These are phyloP conservation scores for Gnomoniopsis smithogilvyi DNA, from an alignment of 2,329 filamentous ascomycete genomes.

Conservation along the genomic window DNA sequence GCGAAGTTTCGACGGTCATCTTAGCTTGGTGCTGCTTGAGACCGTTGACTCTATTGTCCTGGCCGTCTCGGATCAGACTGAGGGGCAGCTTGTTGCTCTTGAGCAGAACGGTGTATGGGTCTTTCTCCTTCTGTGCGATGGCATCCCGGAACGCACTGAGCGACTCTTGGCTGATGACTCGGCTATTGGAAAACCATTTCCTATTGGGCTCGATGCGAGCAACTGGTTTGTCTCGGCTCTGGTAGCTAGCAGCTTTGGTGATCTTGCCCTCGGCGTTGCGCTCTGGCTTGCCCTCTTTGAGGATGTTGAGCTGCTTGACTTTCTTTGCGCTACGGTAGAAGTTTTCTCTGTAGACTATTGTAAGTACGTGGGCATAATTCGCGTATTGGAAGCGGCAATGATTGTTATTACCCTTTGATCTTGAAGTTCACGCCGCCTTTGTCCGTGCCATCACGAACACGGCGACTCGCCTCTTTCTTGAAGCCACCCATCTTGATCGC, in stretches of 20 bases:
- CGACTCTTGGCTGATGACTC: conserved; percentile 78
- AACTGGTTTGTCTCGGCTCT: conserved; percentile 26
- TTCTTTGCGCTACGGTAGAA: conserved; percentile 67
- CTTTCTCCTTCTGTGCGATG: conserved; percentile 83
- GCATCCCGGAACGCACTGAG: conserved; percentile 84
- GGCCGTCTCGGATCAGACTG: conserved; percentile 81
- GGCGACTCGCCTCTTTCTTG: conserved; percentile 87
- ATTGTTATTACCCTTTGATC: conserved; percentile 58
- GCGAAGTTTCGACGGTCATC: conserved; percentile 83
- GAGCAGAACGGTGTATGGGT: conserved; percentile 91
- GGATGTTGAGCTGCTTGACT: conserved; percentile 84
- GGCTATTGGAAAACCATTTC: conserved; percentile 96
- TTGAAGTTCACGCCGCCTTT: conserved; percentile 75
- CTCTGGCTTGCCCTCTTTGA: conserved; percentile 80
- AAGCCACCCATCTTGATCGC: conserved; percentile 70
- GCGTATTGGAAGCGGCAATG: background rate
- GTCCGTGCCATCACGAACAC: conserved; percentile 79
- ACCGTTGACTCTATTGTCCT: conserved; percentile 64
- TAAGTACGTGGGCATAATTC: background rate
- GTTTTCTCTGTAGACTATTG: conserved; percentile 13
- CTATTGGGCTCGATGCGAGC: conserved; percentile 42
- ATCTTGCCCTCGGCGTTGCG: conserved; percentile 82
- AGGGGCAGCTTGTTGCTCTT: conserved; percentile 97
- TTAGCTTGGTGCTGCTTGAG: conserved; percentile 87
- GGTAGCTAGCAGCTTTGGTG: conserved; percentile 73